Base-by-base conservation (phyloP, 2,329 filamentous ascomycete species). In the Cordyceps pruinosa region DNA sequence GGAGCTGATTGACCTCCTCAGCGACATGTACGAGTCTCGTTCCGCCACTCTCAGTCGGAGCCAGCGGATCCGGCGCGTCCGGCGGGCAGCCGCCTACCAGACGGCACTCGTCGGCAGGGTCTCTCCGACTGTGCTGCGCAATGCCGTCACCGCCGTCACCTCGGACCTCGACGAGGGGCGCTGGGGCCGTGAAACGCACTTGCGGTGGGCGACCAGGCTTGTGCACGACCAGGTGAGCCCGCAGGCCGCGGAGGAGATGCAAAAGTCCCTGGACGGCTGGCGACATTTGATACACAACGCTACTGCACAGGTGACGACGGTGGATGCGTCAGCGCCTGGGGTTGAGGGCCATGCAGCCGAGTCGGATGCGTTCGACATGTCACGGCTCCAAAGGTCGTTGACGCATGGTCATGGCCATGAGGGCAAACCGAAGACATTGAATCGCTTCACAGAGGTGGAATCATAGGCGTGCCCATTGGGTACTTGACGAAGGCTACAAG, bases 91-190 rank as follows among this genome's bases (percentile, higher is more conserved):
- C 9, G 55, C 60, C 17, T 59, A 61, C 49, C 63, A 70, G 52
- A 64, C 64, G 42, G 53, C 53, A 7, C 58, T 68, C 28, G 62
- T 48, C 46, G 60, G 61, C 9, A 58, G 50, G 12, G 54, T 68
- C n/a, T 65, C 70, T 8, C 59, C 63, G 6, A 52, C 61, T 19
- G 62, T 65, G 10, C 58, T 75, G 19, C 60, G 60, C 44, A 62
- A 62, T 34, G 35, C 72, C n/a, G 57, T 66, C 7, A 54, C 60
- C 5, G 57, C 69, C 2, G 58, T 72, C 21, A 64, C 68, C 4
- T 61, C 66, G 10, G 73, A 75, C 57, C 63, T 75, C 5, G 66
- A 69, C 32, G 58, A 59, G 35, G 71, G 72, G 6, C 60, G 63
- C n/a, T 57, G 56, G 23, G 73, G 73, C 3, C 65, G 71, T 17